These are phyloP conservation scores for Botryobasidium botryosum DNA, from an alignment of 768 basidiomycete genomes.

Conservation along the genomic window DNA sequence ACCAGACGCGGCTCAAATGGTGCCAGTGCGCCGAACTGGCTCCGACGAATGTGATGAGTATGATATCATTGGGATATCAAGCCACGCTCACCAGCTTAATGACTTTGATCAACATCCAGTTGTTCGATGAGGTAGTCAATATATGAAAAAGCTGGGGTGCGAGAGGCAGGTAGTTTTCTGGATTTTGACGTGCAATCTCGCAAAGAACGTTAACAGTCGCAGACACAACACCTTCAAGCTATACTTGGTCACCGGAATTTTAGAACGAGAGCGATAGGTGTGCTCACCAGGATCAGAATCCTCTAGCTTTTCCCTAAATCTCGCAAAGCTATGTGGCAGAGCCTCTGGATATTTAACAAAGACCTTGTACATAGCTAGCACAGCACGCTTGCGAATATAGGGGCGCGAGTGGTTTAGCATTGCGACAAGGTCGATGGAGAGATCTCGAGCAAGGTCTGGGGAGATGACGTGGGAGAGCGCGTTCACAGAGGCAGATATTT, in stretches of 20 bases:
- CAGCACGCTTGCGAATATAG: constrained; percentile 77
- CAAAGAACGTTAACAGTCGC: constrained; percentile 89
- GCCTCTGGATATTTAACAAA: constrained; percentile 72
- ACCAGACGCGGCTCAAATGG: constrained; percentile 88
- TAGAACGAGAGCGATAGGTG: neutral
- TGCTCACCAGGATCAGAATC: constrained; percentile 52
- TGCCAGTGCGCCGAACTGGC: constrained; percentile 79
- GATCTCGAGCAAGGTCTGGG: constrained; percentile 77
- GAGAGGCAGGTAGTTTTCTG: constrained; percentile 63
- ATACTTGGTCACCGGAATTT: neutral
- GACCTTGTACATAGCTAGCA: constrained; percentile 67
- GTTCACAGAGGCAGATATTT: constrained; percentile 59
- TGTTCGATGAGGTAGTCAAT: constrained; percentile 85
- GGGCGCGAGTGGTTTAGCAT: constrained; percentile 84
- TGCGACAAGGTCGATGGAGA: constrained; percentile 65
- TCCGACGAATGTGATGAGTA: constrained; percentile 6
- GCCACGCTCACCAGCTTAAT: constrained; percentile 63
- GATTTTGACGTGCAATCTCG: constrained; percentile 70
- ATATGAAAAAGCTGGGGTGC: constrained; percentile 90
- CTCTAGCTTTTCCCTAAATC: constrained; percentile 65
- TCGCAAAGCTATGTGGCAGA: constrained; percentile 40
- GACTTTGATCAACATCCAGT: constrained; percentile 99
- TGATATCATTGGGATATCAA: neutral
- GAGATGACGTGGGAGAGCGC: constrained; percentile 76
- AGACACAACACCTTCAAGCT: constrained; percentile 61